phyloP scores from a whole-genome alignment of 2,329 filamentous ascomycete species.

The Cephalotrichum gorgonifer region DNA sequence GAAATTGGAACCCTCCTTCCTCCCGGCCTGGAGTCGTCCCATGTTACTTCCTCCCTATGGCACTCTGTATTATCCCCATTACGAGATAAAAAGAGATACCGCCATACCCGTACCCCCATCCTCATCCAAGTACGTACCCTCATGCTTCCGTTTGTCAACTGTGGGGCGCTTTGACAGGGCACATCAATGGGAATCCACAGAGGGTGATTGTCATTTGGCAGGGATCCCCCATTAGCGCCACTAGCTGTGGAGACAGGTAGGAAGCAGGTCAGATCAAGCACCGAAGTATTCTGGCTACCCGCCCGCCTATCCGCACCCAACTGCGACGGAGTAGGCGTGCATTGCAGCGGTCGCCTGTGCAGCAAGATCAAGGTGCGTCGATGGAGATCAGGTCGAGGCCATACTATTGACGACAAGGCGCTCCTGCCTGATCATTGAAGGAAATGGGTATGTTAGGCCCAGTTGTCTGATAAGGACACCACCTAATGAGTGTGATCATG shows the following conservation, averaged over 20 bases:
- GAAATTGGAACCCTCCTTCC: not conserved
- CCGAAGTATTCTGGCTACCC: not conserved
- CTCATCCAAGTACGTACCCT: too few relatives aligned
- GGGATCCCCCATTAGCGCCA: not conserved
- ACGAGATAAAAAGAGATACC: not conserved
- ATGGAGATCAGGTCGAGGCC: not conserved
- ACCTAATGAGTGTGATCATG: not conserved
- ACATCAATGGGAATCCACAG: not conserved
- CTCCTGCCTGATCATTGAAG: not conserved
- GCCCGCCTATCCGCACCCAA: not conserved
- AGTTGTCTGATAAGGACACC: too few relatives aligned
- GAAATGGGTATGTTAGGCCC: too few relatives aligned
- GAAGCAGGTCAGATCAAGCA: not conserved
- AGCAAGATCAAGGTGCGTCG: not conserved
- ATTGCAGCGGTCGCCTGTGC: not conserved
- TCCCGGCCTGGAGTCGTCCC: not conserved
- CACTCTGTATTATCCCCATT: not conserved
- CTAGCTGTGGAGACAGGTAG: not conserved
- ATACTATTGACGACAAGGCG: not conserved
- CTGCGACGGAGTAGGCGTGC: not conserved
- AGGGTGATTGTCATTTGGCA: not conserved
- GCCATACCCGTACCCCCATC: too few relatives aligned
- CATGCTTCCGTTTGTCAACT: too few relatives aligned
- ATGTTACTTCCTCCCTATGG: not conserved
- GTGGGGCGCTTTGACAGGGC: too few relatives aligned